A percentile compares a stretch with the other conserved stretches of the same genome.
Conservation (phyloP, 2,329 filamentous ascomycete genomes). For the Neoscytalidium dimidiatum region DNA sequence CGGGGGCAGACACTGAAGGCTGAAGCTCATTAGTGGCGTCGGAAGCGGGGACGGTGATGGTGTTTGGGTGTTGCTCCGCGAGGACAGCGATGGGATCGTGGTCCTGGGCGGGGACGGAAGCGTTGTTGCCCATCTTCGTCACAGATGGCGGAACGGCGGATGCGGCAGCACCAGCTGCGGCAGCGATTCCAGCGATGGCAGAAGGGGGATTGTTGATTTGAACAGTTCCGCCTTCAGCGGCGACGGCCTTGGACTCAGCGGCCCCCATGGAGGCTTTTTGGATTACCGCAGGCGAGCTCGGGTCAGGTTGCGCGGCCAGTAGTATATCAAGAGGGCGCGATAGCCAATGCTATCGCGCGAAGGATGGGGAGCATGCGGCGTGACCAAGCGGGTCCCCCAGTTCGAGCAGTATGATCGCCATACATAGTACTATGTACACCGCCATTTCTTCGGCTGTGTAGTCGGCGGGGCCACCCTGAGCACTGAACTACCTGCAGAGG, state of each 20-base stretch:
- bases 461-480: slow-evolving; percentile 11
- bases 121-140: slow-evolving; percentile 12
- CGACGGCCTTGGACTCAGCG: slow-evolving; percentile 15
- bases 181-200: background rate
- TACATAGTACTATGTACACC: too few species aligned
- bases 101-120: slow-evolving; percentile 5
- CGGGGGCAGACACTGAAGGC: background rate
- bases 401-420: slow-evolving; percentile 19
- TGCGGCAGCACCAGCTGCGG: background rate
- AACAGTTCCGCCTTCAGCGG: background rate
- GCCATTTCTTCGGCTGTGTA: slow-evolving; percentile 4
- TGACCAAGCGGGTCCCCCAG: slow-evolving; percentile 15
- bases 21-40: slow-evolving; percentile 7
- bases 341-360: background rate
- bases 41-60: background rate
- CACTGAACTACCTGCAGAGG: background rate
- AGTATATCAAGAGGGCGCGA: slow-evolving; percentile 9
- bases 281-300: background rate
- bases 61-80: background rate
- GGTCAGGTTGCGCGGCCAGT: background rate
- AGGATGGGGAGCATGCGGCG: slow-evolving; percentile 8
- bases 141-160: background rate
- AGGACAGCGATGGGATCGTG: background rate
- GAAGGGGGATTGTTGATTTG: background rate
- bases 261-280: slow-evolving; percentile 16